Percentiles rank a stretch among this genome's conserved stretches.
These are phyloP conservation scores for Phanerodontia chrysosporium DNA, from an alignment of 768 basidiomycete species.

Conservation along the genomic window DNA sequence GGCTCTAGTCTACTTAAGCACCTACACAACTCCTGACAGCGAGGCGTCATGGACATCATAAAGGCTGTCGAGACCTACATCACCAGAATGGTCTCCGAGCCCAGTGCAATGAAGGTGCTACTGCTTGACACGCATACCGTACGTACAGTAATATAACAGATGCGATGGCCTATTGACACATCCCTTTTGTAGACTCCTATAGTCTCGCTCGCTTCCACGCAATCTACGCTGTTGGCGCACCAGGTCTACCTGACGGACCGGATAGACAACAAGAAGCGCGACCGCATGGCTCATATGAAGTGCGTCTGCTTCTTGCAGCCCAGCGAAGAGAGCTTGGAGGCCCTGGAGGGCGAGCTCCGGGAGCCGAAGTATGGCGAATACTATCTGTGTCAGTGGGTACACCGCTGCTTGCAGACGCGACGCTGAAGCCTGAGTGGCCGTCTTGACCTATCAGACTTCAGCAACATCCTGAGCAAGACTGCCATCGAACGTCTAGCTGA, in stretches of 20 bases:
- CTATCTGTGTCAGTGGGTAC: slow-evolving; percentile 95
- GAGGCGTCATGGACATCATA: slow-evolving; percentile 76
- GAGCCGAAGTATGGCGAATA: slow-evolving; percentile 97
- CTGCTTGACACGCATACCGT: slow-evolving; percentile 94
- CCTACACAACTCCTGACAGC: background rate
- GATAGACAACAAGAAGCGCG: slow-evolving; percentile 90
- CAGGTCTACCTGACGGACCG: slow-evolving; percentile 98
- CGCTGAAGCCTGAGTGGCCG: slow-evolving; percentile 1
- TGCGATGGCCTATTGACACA: too few species aligned
- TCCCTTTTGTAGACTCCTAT: slow-evolving; percentile 71
- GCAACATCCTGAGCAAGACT: slow-evolving; percentile 85
- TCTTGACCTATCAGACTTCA: slow-evolving; percentile 68
- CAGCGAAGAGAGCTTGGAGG: slow-evolving; percentile 76
- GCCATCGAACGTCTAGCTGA: slow-evolving; percentile 91
- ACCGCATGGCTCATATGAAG: slow-evolving; percentile 94
- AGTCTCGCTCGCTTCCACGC: slow-evolving; percentile 90
- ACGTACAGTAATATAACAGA: too few species aligned
- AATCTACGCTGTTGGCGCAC: slow-evolving; percentile 87
- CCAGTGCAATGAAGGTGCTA: slow-evolving; percentile 91
- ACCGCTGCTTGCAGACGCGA: background rate
- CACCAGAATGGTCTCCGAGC: slow-evolving; percentile 80
- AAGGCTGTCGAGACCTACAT: slow-evolving; percentile 95
- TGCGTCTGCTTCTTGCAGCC: slow-evolving; percentile 92
- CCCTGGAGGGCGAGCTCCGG: slow-evolving; percentile 76
- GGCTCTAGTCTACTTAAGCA: too few species aligned